Conservation (phyloP, 73 alveolate species). For the Paramecium octaurelia region DNA sequence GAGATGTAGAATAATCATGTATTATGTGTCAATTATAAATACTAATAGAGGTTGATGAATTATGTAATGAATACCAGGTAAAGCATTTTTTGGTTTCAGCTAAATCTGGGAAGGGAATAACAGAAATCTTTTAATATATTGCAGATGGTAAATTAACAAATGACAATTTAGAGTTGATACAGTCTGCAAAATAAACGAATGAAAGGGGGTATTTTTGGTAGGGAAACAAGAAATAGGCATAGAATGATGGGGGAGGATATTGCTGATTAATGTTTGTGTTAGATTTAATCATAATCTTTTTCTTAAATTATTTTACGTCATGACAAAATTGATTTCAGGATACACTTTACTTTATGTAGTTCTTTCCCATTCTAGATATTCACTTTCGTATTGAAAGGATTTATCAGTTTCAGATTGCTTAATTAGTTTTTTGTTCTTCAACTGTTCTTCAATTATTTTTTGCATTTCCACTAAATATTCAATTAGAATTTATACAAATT, state of each 20-base stretch:
- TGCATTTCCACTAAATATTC: neutral
- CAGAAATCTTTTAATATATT: neutral
- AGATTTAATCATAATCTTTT: neutral
- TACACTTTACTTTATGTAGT: neutral
- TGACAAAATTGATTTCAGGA: neutral
- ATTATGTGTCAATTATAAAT: neutral
- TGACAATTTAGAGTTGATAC: neutral
- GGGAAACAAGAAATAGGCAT: neutral
- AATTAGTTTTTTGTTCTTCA: neutral
- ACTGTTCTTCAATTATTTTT: neutral
- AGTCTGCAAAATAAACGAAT: neutral
- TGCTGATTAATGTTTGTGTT: neutral
- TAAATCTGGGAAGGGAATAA: neutral
- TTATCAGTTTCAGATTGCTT: neutral
- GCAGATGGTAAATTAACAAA: neutral
- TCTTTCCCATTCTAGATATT: neutral
- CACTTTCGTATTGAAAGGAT: neutral
- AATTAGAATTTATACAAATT: neutral
- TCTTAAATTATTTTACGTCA: neutral
- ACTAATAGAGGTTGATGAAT: neutral
- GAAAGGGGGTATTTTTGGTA: neutral
- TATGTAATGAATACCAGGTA: neutral
- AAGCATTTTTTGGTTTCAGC: neutral
- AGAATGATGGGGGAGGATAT: neutral
- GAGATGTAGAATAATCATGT: neutral